These are phyloP conservation scores for Zygotorulaspora sp. DNA, from an alignment of 805 yeast species.

Conservation along the genomic window DNA sequence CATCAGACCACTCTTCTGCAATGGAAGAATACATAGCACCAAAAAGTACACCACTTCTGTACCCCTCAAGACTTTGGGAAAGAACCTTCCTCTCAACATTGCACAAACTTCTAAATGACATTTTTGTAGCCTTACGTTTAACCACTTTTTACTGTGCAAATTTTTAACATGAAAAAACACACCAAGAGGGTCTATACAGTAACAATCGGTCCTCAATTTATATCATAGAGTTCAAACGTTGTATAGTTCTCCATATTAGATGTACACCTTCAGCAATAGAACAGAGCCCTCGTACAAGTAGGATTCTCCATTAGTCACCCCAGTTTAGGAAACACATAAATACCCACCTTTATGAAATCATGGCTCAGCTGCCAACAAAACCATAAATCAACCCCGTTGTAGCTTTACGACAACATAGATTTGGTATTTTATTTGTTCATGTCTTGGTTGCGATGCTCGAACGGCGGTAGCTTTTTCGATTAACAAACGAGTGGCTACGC, in stretches of 20 bases:
- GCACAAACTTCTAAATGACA: slow-evolving; percentile 26
- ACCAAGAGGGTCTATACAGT: too few species aligned
- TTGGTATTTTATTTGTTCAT: too few species aligned
- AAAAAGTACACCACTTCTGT: slow-evolving; percentile 29
- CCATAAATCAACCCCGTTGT: too few species aligned
- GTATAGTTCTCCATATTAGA: background rate
- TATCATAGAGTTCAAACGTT: background rate
- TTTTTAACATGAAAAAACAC: background rate
- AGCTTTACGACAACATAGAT: too few species aligned
- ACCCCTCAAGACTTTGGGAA: slow-evolving; percentile 20
- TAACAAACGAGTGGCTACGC: background rate
- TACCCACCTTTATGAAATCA: too few species aligned
- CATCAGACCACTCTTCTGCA: slow-evolving; percentile 22
- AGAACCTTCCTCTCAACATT: slow-evolving; percentile 27
- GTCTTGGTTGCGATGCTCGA: background rate
- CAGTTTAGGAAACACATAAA: too few species aligned
- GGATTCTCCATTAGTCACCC: too few species aligned
- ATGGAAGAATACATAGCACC: slow-evolving; percentile 21
- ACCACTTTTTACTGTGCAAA: background rate
- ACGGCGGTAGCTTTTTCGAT: slow-evolving; percentile 2
- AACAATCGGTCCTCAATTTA: background rate
- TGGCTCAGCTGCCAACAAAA: too few species aligned
- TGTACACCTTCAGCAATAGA: too few species aligned
- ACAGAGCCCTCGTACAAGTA: too few species aligned
- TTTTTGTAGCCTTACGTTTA: slow-evolving; percentile 3